These are phyloP conservation scores for Juglanconis juglandina DNA, from an alignment of 2,329 filamentous ascomycete species.

Conservation along the genomic window DNA sequence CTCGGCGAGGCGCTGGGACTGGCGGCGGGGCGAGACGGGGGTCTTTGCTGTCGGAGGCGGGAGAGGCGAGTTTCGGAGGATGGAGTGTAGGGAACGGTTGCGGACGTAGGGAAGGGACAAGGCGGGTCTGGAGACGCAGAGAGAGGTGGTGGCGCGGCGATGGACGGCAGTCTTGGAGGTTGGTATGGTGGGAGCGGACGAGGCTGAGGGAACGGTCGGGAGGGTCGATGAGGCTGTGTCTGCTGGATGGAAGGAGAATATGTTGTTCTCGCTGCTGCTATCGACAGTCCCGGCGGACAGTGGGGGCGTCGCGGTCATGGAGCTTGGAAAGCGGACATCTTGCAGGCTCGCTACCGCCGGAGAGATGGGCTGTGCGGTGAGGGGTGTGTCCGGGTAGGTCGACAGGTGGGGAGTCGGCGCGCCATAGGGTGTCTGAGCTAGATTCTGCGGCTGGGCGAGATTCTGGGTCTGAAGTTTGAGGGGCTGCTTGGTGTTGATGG, in stretches of 20 bases:
- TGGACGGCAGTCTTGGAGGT: conserved; percentile 26
- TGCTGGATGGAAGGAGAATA: conserved; percentile 43
- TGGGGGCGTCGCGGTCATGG: conserved; percentile 59
- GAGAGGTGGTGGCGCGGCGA: conserved; percentile 34
- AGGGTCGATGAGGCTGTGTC: conserved; percentile 10
- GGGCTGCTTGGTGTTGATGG: conserved; percentile 42
- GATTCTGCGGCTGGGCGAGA: conserved; percentile 18
- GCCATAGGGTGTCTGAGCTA: conserved; percentile 24
- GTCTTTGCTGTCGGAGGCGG: conserved; percentile 49
- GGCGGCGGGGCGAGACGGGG: conserved; percentile 50
- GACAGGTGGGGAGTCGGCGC: conserved; percentile 43
- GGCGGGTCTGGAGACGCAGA: conserved; percentile 20
- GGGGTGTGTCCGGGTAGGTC: conserved; percentile 51
- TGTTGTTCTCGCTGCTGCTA: conserved; percentile 6
- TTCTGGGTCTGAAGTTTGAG: conserved; percentile 36
- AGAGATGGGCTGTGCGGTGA: conserved; percentile 49
- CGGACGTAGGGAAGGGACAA: conserved; percentile 54
- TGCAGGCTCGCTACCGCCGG: conserved; percentile 36
- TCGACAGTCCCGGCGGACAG: conserved; percentile 53
- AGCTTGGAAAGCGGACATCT: conserved; percentile 50
- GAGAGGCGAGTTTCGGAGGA: conserved; percentile 63
- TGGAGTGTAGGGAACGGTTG: conserved; percentile 57
- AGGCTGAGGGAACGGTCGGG: background rate
- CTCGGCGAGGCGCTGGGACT: conserved; percentile 53
- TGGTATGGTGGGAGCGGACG: background rate